Percentiles rank a stretch among this genome's conserved stretches.
Evolutionary conservation across 2,329 filamentous ascomycete species (phyloP).

Genomic region (Colletotrichum euphorbiae): DNA sequence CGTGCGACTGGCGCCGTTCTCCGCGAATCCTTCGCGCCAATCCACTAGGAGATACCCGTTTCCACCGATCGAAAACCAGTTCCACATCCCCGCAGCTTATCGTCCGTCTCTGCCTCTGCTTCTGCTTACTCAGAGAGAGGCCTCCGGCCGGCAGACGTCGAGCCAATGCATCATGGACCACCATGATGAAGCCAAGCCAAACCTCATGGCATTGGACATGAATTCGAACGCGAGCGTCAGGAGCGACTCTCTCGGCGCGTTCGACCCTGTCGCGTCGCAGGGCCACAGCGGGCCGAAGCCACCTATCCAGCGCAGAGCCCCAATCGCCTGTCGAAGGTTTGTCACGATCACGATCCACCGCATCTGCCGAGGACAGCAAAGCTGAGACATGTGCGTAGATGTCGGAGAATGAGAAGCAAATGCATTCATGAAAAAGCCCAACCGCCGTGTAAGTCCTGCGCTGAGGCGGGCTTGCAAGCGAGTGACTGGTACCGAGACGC

Average conservation of each 20-base stretch:
- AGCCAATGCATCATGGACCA: conserved; percentile 34
- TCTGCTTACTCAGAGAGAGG: background rate
- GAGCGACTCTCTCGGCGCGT: conserved; percentile 17
- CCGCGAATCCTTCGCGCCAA: conserved; percentile 29
- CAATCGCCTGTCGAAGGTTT: conserved; percentile 66
- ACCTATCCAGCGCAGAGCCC: conserved; percentile 60
- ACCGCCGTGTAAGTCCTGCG: conserved; percentile 64
- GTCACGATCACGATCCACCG: conserved; percentile 38
- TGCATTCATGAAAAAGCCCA: conserved; percentile 62
- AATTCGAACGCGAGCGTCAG: conserved; percentile 25
- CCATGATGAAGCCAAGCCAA: conserved; percentile 38
- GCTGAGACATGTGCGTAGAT: conserved; percentile 51
- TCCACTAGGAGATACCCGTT: conserved; percentile 11
- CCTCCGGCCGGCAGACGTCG: conserved; percentile 1
- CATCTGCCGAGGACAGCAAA: conserved; percentile 1
- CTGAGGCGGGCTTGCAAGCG: conserved; percentile 59
- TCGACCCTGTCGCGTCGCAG: conserved; percentile 22
- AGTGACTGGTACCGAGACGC: conserved; percentile 59
- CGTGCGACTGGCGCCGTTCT: background rate
- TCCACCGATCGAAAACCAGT: conserved; percentile 8
- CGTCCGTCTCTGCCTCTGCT: background rate
- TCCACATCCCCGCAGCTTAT: conserved; percentile 25
- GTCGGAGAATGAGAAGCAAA: conserved; percentile 68
- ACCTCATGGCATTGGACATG: conserved; percentile 24
- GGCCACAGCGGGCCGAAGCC: conserved; percentile 32